A percentile compares a stretch with the other conserved stretches of the same genome.
phyloP scores from a whole-genome alignment of 257 asterid species.

The Echites panduratus region DNA sequence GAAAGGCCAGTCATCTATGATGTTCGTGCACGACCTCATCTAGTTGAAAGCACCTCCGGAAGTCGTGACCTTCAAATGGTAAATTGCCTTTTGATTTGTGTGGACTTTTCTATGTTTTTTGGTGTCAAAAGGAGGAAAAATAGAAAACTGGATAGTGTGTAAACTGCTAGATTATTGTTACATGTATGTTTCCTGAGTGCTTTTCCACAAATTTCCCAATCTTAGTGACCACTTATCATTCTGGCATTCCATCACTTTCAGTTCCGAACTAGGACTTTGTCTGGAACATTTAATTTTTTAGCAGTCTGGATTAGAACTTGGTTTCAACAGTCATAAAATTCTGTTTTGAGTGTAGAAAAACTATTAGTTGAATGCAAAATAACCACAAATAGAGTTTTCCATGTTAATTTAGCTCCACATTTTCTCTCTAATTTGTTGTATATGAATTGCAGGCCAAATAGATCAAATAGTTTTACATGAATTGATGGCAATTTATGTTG shows the following conservation, averaged over 20 bases:
- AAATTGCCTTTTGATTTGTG: conserved; percentile 10
- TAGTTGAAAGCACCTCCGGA: conserved; percentile 90
- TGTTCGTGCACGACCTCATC: conserved; percentile 92
- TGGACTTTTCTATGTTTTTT: neutral
- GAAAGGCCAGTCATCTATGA: conserved; percentile 87
- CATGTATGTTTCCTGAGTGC: neutral
- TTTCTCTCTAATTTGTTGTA: neutral
- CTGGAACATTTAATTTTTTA: neutral
- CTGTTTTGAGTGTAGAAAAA: neutral
- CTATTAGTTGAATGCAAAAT: neutral
- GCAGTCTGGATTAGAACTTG: too few relatives aligned
- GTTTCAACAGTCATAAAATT: neutral
- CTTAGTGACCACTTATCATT: neutral
- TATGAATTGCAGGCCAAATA: neutral
- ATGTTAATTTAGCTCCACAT: neutral
- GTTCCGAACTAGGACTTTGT: neutral
- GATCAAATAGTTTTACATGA: neutral
- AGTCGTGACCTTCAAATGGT: conserved; percentile 98
- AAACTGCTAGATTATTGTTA: neutral
- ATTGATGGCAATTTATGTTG: neutral
- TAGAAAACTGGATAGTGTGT: neutral
- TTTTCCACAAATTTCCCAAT: neutral
- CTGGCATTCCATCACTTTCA: neutral
- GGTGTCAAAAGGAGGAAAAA: neutral
- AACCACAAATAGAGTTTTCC: neutral